A percentile compares a stretch with the other conserved stretches of the same genome.
These are phyloP conservation scores for Leucosporidium scottii DNA, from an alignment of 768 basidiomycete genomes.

Conservation along the genomic window DNA sequence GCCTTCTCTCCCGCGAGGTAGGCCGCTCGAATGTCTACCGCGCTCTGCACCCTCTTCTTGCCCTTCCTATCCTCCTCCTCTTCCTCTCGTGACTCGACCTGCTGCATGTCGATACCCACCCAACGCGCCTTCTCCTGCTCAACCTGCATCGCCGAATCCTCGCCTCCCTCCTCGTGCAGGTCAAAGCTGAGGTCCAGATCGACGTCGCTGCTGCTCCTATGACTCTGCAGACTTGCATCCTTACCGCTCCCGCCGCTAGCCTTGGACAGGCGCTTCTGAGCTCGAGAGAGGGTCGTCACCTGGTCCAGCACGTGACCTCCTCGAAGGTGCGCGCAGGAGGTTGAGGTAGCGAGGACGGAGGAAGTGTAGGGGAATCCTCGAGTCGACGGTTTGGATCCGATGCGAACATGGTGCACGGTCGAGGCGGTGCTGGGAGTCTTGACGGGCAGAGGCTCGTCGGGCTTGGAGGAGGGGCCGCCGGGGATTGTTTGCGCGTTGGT, in stretches of 20 bases:
- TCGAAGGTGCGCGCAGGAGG: slow-evolving; percentile 7
- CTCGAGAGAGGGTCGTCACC: no score
- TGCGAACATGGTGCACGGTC: slow-evolving; percentile 2
- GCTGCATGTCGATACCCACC: slow-evolving; percentile 23
- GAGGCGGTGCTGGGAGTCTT: not conserved
- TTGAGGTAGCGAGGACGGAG: slow-evolving; percentile 13
- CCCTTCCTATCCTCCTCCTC: not conserved
- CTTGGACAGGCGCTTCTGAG: no score
- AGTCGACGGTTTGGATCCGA: not conserved
- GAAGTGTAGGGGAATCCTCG: slow-evolving; percentile 13
- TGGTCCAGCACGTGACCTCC: not conserved
- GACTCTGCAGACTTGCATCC: no score
- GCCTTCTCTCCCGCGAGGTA: slow-evolving; percentile 17
- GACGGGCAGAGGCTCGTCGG: not conserved
- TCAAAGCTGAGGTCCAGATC: slow-evolving; percentile 25
- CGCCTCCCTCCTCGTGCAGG: not conserved
- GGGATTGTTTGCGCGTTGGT: no score
- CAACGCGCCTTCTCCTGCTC: not conserved
- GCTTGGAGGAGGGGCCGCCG: no score
- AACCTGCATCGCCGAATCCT: not conserved
- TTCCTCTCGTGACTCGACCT: not conserved
- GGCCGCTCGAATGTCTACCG: slow-evolving; percentile 24
- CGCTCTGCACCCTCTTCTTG: slow-evolving; percentile 17
- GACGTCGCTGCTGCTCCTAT: slow-evolving; percentile 28
- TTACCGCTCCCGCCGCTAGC: no score